phyloP scores from a whole-genome alignment of 2,329 filamentous ascomycete species.

The Alternaria panax region DNA sequence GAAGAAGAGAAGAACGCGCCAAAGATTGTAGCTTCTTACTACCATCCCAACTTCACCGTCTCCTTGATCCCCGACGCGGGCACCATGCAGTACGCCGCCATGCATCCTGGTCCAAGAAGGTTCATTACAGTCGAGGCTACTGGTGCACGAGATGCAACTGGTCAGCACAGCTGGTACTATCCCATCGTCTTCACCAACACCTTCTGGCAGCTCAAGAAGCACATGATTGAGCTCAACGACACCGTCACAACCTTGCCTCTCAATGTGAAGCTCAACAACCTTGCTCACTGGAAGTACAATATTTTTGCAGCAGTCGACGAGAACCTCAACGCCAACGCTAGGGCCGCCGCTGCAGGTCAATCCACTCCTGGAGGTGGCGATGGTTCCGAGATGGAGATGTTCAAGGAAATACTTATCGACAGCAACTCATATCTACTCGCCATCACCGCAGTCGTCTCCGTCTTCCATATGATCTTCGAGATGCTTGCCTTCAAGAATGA shows the following conservation, averaged over 20 bases:
- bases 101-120: constrained; percentile 77
- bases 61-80: constrained; percentile 85
- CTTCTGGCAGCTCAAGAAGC: constrained; percentile 92
- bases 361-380: constrained; percentile 80
- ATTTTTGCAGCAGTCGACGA: constrained; percentile 85
- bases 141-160: constrained; percentile 80
- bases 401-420: constrained; percentile 94
- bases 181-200: constrained; percentile 92
- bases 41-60: constrained; percentile 92
- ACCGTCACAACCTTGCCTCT: constrained; percentile 84
- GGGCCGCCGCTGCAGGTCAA: constrained; percentile 75
- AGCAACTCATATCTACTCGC: constrained; percentile 90
- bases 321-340: constrained; percentile 82
- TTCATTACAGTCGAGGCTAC: constrained; percentile 81
- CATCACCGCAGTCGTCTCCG: constrained; percentile 82
- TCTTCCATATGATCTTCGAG: constrained; percentile 94
- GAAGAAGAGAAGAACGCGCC: constrained; percentile 62
- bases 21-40: constrained; percentile 82
- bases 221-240: constrained; percentile 91
- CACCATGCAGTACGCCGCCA: constrained; percentile 68
- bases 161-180: constrained; percentile 92
- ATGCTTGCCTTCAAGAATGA: constrained; percentile 97
- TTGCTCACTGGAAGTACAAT: constrained; percentile 88
- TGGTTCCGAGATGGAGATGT: constrained; percentile 92
- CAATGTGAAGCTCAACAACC: constrained; percentile 82